These are phyloP conservation scores for Zarea fungicola DNA, from an alignment of 2,329 filamentous ascomycete genomes.

Conservation along the genomic window DNA sequence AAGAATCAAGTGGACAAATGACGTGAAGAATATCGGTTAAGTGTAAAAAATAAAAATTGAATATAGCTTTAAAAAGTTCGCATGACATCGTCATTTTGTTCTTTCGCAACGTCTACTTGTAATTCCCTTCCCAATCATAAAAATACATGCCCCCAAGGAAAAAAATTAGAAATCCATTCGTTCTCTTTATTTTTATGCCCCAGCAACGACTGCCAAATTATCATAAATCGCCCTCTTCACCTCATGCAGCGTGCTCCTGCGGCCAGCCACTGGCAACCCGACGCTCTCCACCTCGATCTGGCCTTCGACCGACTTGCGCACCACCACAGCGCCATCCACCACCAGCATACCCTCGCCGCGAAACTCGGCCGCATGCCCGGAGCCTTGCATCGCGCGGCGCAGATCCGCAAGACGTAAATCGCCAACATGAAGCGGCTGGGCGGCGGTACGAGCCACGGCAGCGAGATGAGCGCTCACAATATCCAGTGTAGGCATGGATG, in stretches of 20 bases:
- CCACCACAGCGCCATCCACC: slow-evolving; percentile 81
- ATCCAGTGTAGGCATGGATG: slow-evolving; percentile 44
- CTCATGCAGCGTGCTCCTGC: slow-evolving; percentile 69
- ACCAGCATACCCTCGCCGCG: slow-evolving; percentile 87
- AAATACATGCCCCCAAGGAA: no score
- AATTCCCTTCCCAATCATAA: neutral
- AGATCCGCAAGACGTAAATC: slow-evolving; percentile 87
- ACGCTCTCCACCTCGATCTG: slow-evolving; percentile 82
- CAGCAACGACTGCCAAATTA: slow-evolving; percentile 83
- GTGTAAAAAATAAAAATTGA: no score
- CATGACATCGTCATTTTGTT: no score
- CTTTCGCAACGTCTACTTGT: no score
- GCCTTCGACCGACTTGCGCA: slow-evolving; percentile 82
- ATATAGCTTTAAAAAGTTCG: no score
- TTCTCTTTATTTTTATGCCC: slow-evolving; percentile 43
- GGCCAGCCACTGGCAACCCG: slow-evolving; percentile 37
- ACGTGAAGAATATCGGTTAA: no score
- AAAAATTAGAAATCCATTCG: no score
- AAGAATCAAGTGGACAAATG: no score
- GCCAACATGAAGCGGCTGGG: slow-evolving; percentile 89
- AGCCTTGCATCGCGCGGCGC: slow-evolving; percentile 72
- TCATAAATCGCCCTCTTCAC: slow-evolving; percentile 92
- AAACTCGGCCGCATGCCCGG: slow-evolving; percentile 86
- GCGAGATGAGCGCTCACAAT: slow-evolving; percentile 56
- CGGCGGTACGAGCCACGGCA: slow-evolving; percentile 68